Evolutionary conservation across 1,284 basidiomycete species (phyloP).

Genomic region (Apiotrichum montevideense): DNA sequence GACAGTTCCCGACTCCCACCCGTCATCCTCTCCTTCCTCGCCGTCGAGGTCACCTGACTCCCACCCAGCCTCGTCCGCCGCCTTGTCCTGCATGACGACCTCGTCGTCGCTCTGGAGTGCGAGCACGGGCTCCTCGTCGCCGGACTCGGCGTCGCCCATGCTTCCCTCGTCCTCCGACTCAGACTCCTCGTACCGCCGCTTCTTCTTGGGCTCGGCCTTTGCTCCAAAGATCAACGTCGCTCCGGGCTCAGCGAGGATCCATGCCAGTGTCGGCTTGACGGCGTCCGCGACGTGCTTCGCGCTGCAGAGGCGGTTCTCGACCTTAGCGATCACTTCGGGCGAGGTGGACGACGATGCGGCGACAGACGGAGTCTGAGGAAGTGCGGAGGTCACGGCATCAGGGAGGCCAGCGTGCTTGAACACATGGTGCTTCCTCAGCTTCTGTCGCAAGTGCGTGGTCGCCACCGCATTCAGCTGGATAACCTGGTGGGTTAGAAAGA

Average conservation of each 20-base stretch:
- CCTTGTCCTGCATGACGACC: constrained; percentile 36
- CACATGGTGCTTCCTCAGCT: constrained; percentile 65
- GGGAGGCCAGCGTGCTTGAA: constrained; percentile 36
- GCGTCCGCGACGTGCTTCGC: constrained; percentile 66
- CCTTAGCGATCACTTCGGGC: constrained; percentile 55
- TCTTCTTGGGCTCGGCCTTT: constrained; percentile 12
- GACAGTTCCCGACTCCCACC: constrained; percentile 1
- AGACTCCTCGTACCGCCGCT: constrained; percentile 2
- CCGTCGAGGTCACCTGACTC: constrained; percentile 48
- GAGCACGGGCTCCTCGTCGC: not conserved
- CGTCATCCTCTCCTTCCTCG: constrained; percentile 26
- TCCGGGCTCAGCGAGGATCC: constrained; percentile 40
- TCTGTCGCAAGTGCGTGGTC: constrained; percentile 59
- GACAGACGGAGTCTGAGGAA: constrained; percentile 12
- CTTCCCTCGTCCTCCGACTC: constrained; percentile 19
- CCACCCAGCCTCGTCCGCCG: constrained; percentile 54
- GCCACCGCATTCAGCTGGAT: constrained; percentile 59
- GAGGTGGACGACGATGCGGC: constrained; percentile 32
- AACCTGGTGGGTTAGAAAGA: constrained; percentile 48
- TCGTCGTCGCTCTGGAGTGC: constrained; percentile 17
- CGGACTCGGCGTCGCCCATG: not conserved
- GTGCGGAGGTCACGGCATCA: constrained; percentile 43
- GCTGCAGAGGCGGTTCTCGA: constrained; percentile 67
- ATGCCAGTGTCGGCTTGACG: constrained; percentile 54
- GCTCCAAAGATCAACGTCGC: constrained; percentile 27